Evolutionary conservation across 768 basidiomycete species (phyloP), one percentile per base, ranked within the genome.

Genomic region (Psilocybe cubensis): DNA sequence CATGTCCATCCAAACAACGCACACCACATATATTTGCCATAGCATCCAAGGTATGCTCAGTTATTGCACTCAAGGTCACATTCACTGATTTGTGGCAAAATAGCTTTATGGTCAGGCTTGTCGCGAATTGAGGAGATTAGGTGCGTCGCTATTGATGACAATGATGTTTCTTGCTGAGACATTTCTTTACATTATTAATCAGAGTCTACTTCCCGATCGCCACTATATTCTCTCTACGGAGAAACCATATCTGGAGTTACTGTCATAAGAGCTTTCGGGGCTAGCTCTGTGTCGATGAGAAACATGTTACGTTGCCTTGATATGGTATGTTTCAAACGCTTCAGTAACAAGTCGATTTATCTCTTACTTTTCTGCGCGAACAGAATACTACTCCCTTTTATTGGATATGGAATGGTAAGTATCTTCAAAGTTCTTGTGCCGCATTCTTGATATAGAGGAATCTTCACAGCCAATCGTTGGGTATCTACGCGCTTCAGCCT

Each of bases 301-400:
- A 90, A 91, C 60, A 91, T 92, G 89, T 75, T 90, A 17, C 81
- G 83, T 48, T 88, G 83, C 57, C 86, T 89, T 23, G 89, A 92
- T 63, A 90, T 88, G 28, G 87, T 89, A 57, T 63, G 84, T 18
- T 20, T 38, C 8, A 29, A 10, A 17, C 17, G 29, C 21, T 7
- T 17, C n/a, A n/a, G n/a, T n/a, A n/a, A n/a, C n/a, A n/a, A n/a
- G n/a, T 12, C 23, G 17, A 17, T 20, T 35, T 8, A 18, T 31
- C 28, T 18, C 5, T 35, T 6, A 7, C 20, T 12, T 29, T 18
- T 28, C 14, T 33, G n/a, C 25, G 8, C n/a, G 35, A 33, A n/a
- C 29, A 50, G 49, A 29, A 50, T 18, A 33, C 31, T 11, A 50
- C 33, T 21, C 49, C 49, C 4, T 50, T 29, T 33, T 50, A 50